Evolutionary conservation across 768 basidiomycete genomes (phyloP), one percentile per base, ranked within the genome.

Genomic region (Chalciporus piperatus): DNA sequence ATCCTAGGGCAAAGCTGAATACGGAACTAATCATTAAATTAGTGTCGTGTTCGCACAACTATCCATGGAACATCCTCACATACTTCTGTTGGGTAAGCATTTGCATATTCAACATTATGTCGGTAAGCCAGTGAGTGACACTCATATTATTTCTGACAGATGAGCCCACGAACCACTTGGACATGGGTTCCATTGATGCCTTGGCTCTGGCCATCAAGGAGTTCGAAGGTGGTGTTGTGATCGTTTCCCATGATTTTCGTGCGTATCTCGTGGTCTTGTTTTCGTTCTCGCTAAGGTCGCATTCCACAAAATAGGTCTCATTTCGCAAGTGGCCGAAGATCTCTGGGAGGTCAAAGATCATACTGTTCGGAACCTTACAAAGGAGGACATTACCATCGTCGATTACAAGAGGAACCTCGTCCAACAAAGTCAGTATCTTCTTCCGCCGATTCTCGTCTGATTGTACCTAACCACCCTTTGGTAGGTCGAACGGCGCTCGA

Each of bases 211-310:
- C 97, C 45, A 98, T 99, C 79, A 97, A 96, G 71, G 91, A 90
- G 65, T 99, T 92, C 69, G 88, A 91, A 65, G 97, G 97, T 53
- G 96, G 97, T 63, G 97, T 99, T 37, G 97, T 98, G 60, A 98
- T 99, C 68, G 97, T 99, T 57, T 98, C 95, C 43, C 97, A 98
- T 76, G 96, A 99, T 73, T 99, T 99, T 89, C 90, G 96, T 91
- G 61, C 59, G 87, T 81, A 22, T 50, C 47, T 52, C 52, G 48
- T 50, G 27, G 48, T 48, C 42, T 39, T 32, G 20, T 14, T 37
- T 25, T 59, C 35, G 27, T 50, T 47, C 17, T 57, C 47, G 37
- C 40, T 59, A 8, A 61, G 33, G 25, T 46, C 46, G 40, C 48
- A 37, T 47, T 61, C 50, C 35, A 50, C 47, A 38, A 39, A 37